Conservation (phyloP, 352 stramenopile genomes). For the Phytophthora chlamydospora region DNA sequence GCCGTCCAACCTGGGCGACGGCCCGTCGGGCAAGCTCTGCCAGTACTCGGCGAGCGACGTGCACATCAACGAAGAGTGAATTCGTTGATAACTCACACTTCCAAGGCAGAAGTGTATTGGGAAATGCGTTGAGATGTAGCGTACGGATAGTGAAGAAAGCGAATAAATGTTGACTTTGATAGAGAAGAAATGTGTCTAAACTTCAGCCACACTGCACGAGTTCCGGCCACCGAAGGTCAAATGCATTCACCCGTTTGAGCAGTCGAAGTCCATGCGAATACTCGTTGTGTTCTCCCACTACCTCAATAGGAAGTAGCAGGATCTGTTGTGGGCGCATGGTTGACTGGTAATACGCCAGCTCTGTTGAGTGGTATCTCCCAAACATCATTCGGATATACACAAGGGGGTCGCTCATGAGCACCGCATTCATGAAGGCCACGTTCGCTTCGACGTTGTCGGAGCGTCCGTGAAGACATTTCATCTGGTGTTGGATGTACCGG, state of each 20-base stretch:
- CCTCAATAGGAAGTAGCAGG: conserved; percentile 14
- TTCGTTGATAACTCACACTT: conserved; percentile 12
- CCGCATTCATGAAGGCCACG: conserved; percentile 45
- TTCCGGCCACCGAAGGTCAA: conserved; percentile 17
- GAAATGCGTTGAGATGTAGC: conserved; percentile 3
- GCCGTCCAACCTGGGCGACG: conserved; percentile 22
- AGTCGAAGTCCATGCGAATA: conserved; percentile 10
- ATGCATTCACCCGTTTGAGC: conserved; percentile 5
- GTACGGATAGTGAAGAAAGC: neutral
- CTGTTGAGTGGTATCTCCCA: neutral
- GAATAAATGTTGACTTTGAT: conserved; percentile 12
- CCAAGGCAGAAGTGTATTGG: neutral
- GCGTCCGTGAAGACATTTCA: conserved; percentile 30
- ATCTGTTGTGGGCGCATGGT: conserved; percentile 5
- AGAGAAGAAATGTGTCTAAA: neutral
- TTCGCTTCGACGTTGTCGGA: conserved; percentile 26
- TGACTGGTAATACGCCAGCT: conserved; percentile 29
- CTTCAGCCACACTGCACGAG: conserved; percentile 28
- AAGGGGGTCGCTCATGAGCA: conserved; percentile 45
- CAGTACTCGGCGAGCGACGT: conserved; percentile 23
- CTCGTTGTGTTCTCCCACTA: conserved; percentile 15
- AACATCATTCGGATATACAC: conserved; percentile 23
- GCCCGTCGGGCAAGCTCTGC: conserved; percentile 20
- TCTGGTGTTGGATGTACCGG: conserved; percentile 32
- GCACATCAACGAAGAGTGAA: conserved; percentile 30